A percentile compares a stretch with the other conserved stretches of the same genome.
These are phyloP conservation scores for Pyronema omphalodes DNA, from an alignment of 495 filamentous ascomycete genomes.

Conservation along the genomic window DNA sequence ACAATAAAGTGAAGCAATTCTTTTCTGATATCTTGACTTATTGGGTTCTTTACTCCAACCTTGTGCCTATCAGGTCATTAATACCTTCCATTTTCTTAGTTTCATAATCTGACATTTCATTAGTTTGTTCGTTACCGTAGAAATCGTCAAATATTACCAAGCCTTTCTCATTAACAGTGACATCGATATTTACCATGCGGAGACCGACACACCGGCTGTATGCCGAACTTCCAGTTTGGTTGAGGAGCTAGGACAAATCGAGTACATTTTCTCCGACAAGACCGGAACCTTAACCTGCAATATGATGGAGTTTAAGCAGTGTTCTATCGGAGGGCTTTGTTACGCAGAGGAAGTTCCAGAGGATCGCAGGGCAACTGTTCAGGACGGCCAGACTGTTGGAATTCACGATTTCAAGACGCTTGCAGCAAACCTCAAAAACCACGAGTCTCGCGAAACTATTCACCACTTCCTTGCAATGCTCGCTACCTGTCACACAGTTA, in stretches of 20 bases:
- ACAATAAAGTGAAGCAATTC: slow-evolving; percentile 56
- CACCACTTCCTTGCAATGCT: slow-evolving; percentile 80
- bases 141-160: slow-evolving; percentile 94
- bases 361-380: slow-evolving; percentile 59
- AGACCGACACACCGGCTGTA: slow-evolving; percentile 84
- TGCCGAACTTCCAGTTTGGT: slow-evolving; percentile 93
- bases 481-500: slow-evolving; percentile 90
- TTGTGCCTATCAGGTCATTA: slow-evolving; percentile 67
- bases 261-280: slow-evolving; percentile 98
- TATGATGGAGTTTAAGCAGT: slow-evolving; percentile 97
- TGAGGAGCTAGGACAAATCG: slow-evolving; percentile 93
- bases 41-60: slow-evolving; percentile 95
- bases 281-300: slow-evolving; percentile 98
- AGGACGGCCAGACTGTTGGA: slow-evolving; percentile 59
- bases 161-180: slow-evolving; percentile 96
- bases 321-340: slow-evolving; percentile 78
- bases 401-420: slow-evolving; percentile 77
- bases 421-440: slow-evolving; percentile 50
- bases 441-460: slow-evolving; percentile 50
- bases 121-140: slow-evolving; percentile 81
- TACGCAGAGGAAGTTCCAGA: slow-evolving; percentile 89
- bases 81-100: not conserved
- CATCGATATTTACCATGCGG: slow-evolving; percentile 93
- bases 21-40: slow-evolving; percentile 92
- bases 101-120: slow-evolving; percentile 9